A percentile compares a stretch with the other conserved stretches of the same genome.
Evolutionary conservation across 352 stramenopile genomes (phyloP).

Genomic region (Globisporangium ultimum): DNA sequence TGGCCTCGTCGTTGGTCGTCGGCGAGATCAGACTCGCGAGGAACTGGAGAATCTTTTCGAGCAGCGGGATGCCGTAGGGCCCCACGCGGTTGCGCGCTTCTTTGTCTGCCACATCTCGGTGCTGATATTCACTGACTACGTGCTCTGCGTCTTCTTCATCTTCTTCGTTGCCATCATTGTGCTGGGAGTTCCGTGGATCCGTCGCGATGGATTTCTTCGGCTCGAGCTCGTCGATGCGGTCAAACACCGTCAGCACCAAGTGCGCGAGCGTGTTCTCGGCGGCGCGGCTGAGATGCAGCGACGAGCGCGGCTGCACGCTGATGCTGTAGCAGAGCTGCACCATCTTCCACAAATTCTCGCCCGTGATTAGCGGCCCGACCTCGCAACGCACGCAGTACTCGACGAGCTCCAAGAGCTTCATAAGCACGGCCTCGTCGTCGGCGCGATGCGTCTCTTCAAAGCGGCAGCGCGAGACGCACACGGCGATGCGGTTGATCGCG

Average conservation of each 20-base stretch:
- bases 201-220: conserved; percentile 13
- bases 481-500: conserved; percentile 93
- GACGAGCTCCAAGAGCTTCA: conserved; percentile 96
- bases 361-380: conserved; percentile 86
- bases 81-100: conserved; percentile 18
- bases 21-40: conserved; percentile 93
- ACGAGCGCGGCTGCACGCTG: conserved; percentile 84
- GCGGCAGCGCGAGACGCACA: conserved; percentile 90
- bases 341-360: conserved; percentile 94
- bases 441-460: conserved; percentile 95
- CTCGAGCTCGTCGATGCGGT: conserved; percentile 79
- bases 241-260: conserved; percentile 96
- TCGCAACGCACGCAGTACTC: conserved; percentile 94
- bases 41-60: conserved; percentile 94
- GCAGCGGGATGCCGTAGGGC: conserved; percentile 84
- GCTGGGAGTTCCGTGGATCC: not conserved
- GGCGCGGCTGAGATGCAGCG: conserved; percentile 90
- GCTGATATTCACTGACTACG: not conserved
- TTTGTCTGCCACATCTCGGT: conserved; percentile 2
- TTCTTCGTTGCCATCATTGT: not conserved
- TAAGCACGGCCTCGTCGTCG: conserved; percentile 91
- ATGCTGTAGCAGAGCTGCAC: conserved; percentile 97
- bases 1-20: conserved; percentile 86
- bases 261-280: conserved; percentile 96
- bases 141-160: conserved; percentile 11